Percentiles rank a stretch among this genome's conserved stretches.
phyloP scores from a whole-genome alignment of 352 stramenopile genomes.

The Thraustochytrium sp. region DNA sequence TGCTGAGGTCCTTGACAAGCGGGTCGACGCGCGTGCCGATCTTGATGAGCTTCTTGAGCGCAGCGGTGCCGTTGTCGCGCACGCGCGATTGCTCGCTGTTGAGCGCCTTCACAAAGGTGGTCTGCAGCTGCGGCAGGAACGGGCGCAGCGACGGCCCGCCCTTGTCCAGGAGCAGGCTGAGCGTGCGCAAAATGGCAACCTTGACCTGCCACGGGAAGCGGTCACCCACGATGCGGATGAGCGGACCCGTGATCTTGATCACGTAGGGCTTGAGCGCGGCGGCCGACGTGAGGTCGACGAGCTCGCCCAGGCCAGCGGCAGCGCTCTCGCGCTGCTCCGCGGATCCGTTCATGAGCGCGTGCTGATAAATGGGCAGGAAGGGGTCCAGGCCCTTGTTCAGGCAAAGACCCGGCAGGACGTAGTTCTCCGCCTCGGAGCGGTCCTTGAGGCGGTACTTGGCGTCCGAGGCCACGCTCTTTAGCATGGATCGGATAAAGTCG shows the following conservation, averaged over 20 bases:
- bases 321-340: constrained; percentile 77
- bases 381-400: constrained; percentile 85
- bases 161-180: constrained; percentile 92
- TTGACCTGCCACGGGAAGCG: constrained; percentile 95
- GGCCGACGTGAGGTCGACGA: constrained; percentile 83
- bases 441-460: constrained; percentile 4
- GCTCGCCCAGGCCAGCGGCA: constrained; percentile 88
- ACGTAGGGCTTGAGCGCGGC: constrained; percentile 88
- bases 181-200: constrained; percentile 92
- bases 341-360: constrained; percentile 90
- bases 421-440: background rate
- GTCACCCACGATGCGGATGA: constrained; percentile 99
- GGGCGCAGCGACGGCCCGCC: constrained; percentile 90
- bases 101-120: constrained; percentile 98
- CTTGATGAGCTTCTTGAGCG: constrained; percentile 36
- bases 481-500: constrained; percentile 91
- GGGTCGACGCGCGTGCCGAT: constrained; percentile 42
- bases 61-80: background rate
- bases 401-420: constrained; percentile 52
- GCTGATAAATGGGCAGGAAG: constrained; percentile 94
- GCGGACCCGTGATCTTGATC: constrained; percentile 85
- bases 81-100: constrained; percentile 66
- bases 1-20: constrained; percentile 25
- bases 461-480: constrained; percentile 83
- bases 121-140: constrained; percentile 99